Conservation (phyloP, 441 rosid genomes). For the Euphorbia corollata region DNA sequence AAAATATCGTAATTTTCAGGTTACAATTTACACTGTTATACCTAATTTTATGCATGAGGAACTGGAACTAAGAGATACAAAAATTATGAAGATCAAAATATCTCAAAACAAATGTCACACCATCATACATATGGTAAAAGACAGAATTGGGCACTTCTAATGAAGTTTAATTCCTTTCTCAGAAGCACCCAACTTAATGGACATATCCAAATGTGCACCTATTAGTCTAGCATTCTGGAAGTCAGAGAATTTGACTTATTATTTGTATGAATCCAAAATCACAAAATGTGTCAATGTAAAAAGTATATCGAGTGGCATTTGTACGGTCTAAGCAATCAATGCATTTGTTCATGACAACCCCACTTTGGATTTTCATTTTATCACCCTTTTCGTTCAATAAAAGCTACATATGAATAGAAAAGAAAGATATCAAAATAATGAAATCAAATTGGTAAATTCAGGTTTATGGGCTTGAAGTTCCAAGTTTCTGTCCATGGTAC, state of each 20-base stretch:
- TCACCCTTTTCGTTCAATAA: slow-evolving; percentile 84
- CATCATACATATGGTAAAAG: neutral
- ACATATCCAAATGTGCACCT: neutral
- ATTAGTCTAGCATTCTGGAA: neutral
- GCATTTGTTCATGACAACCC: slow-evolving; percentile 90
- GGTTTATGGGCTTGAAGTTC: too few species aligned
- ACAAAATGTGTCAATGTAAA: neutral
- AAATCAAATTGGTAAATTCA: neutral
- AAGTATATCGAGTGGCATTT: slow-evolving; percentile 82
- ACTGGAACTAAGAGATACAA: neutral
- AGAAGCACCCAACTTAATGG: neutral
- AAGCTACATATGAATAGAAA: slow-evolving; percentile 51
- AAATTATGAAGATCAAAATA: neutral
- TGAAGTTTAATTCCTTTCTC: neutral
- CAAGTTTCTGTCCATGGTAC: too few species aligned
- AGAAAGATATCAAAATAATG: neutral
- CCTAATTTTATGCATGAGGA: neutral
- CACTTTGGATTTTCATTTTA: slow-evolving; percentile 88
- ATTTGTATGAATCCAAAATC: neutral
- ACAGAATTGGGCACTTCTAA: slow-evolving; percentile 6
- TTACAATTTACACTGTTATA: neutral
- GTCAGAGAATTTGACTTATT: slow-evolving; percentile 4
- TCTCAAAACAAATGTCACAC: neutral
- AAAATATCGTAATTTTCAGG: slow-evolving; percentile 2
- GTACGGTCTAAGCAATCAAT: slow-evolving; percentile 99